Percentiles rank a stretch among this genome's conserved stretches.
Conservation (phyloP, 2,329 filamentous ascomycete species). For the Knoxdaviesia proteae region DNA sequence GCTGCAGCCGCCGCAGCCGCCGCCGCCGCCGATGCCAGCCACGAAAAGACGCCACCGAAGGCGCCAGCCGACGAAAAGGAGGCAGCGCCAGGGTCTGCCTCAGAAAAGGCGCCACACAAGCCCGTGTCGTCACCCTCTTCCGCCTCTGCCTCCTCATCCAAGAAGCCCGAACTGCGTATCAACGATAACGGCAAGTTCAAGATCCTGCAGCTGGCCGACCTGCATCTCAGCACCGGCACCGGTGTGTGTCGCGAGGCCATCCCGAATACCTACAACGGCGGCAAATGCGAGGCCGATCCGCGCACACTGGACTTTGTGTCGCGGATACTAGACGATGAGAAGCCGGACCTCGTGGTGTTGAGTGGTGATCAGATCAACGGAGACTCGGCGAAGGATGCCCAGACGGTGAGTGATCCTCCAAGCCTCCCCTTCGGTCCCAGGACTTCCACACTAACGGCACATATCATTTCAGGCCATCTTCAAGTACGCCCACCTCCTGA, state of each 20-base stretch:
- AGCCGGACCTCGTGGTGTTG: constrained; percentile 76
- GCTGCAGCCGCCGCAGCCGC: neutral
- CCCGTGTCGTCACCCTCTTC: too few relatives aligned
- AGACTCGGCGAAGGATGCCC: constrained; percentile 74
- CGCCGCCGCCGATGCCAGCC: neutral
- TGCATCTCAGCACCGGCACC: constrained; percentile 80
- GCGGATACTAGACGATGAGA: constrained; percentile 72
- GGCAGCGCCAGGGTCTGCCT: too few relatives aligned
- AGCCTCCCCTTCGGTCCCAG: neutral
- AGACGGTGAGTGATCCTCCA: constrained; percentile 38
- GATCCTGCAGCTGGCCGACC: constrained; percentile 87
- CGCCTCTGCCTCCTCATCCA: constrained; percentile 11
- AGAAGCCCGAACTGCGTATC: constrained; percentile 57
- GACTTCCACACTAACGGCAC: neutral
- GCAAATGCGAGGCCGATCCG: constrained; percentile 75
- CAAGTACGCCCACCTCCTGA: constrained; percentile 72
- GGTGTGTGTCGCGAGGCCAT: constrained; percentile 74
- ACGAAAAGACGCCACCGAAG: neutral
- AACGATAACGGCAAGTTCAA: constrained; percentile 86
- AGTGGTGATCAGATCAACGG: constrained; percentile 94
- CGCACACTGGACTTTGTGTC: constrained; percentile 78
- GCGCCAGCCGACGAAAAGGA: too few relatives aligned
- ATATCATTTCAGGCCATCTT: constrained; percentile 49
- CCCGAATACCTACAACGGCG: constrained; percentile 49
- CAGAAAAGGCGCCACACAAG: too few relatives aligned